Conservation (phyloP, 2,329 filamentous ascomycete genomes). For the Chaetomiaceae sp. region DNA sequence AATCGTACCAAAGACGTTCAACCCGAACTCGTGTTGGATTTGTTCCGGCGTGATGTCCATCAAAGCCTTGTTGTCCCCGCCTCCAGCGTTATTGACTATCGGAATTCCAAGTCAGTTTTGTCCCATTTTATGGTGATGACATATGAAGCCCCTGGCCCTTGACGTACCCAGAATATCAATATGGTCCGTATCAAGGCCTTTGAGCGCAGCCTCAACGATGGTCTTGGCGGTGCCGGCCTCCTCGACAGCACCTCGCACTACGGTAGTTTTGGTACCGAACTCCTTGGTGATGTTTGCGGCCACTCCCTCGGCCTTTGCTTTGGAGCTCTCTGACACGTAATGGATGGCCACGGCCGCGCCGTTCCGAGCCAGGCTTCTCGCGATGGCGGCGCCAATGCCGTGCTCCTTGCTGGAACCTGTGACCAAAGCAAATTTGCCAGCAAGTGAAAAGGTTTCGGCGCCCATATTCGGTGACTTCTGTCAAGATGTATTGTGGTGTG, state of each 20-base stretch:
- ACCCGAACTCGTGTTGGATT: conserved; percentile 29
- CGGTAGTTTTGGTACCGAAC: conserved; percentile 30
- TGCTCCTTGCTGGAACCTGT: conserved; percentile 42
- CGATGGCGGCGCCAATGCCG: conserved; percentile 41
- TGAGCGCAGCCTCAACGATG: conserved; percentile 33
- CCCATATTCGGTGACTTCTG: too few relatives aligned
- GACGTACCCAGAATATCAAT: conserved; percentile 39
- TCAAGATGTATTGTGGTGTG: too few relatives aligned
- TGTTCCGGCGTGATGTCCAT: conserved; percentile 26
- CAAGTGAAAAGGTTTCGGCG: conserved; percentile 31
- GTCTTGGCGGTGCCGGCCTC: conserved; percentile 30
- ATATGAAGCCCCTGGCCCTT: too few relatives aligned
- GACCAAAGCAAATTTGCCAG: conserved; percentile 40
- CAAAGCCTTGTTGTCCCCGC: conserved; percentile 17
- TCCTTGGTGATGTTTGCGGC: conserved; percentile 25
- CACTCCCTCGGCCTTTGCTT: conserved; percentile 29
- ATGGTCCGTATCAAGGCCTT: conserved; percentile 31
- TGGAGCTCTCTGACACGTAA: conserved; percentile 35
- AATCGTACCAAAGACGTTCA: conserved; percentile 34
- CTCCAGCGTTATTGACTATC: conserved; percentile 35
- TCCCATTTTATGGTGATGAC: too few relatives aligned
- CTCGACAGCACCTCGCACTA: conserved; percentile 33
- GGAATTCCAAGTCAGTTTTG: not conserved
- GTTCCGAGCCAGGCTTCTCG: conserved; percentile 36
- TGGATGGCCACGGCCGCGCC: conserved; percentile 39